Evolutionary conservation across 208 protist species (phyloP).

Genomic region (Entamoeba invadens): DNA sequence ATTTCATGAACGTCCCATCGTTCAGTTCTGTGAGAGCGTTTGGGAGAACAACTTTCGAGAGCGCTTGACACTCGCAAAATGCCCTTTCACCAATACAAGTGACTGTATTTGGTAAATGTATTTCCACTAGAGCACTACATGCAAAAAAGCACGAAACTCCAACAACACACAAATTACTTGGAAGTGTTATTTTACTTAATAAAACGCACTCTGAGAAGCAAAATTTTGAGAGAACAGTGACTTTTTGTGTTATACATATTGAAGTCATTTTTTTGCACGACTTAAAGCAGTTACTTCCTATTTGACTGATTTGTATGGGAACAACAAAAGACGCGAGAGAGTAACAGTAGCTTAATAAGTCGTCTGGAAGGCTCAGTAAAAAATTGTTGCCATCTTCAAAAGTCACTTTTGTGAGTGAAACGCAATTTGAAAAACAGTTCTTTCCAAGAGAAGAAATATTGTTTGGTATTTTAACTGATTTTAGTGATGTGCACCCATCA

Average conservation of each 20-base stretch:
- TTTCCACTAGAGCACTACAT: too few relatives aligned
- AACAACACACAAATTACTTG: too few relatives aligned
- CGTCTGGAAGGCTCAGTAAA: neutral
- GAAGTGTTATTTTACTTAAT: neutral
- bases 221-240: neutral
- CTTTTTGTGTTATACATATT: neutral
- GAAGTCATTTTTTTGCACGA: neutral
- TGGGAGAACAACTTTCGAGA: neutral
- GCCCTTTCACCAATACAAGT: neutral
- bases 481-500: neutral
- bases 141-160: too few relatives aligned
- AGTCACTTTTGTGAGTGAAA: neutral
- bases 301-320: neutral
- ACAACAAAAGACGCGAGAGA: neutral
- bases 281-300: neutral
- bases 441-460: neutral
- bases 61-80: neutral
- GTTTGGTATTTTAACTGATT: neutral
- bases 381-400: neutral
- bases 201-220: neutral
- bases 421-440: neutral
- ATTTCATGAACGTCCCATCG: neutral
- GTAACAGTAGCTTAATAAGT: neutral
- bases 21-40: neutral
- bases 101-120: too few relatives aligned